Evolutionary conservation across 2,329 filamentous ascomycete genomes (phyloP).

Genomic region (Colletotrichum sublineola): DNA sequence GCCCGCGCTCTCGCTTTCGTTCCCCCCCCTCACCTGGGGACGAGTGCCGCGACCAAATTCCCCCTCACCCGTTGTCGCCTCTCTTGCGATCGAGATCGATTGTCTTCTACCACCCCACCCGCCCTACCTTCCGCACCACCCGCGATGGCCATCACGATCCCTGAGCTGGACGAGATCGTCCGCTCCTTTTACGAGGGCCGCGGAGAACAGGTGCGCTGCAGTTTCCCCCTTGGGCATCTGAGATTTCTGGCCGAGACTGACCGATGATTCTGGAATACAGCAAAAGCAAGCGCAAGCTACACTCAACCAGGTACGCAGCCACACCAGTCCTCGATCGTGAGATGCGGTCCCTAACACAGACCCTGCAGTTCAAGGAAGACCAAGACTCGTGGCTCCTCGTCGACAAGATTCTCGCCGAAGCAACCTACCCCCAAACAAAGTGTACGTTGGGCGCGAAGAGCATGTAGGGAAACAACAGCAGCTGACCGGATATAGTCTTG

Average conservation of each 20-base stretch:
- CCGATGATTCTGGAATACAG: slow-evolving; percentile 64
- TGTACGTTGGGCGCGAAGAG: slow-evolving; percentile 69
- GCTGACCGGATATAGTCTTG: slow-evolving; percentile 71
- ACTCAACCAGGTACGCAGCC: slow-evolving; percentile 83
- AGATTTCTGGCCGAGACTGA: slow-evolving; percentile 51
- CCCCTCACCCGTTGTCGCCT: slow-evolving; percentile 36
- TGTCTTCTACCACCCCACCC: slow-evolving; percentile 48
- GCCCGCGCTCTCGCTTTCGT: slow-evolving; percentile 44
- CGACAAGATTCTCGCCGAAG: slow-evolving; percentile 94
- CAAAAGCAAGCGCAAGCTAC: slow-evolving; percentile 96
- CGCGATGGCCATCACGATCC: slow-evolving; percentile 80
- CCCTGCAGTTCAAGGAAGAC: slow-evolving; percentile 92
- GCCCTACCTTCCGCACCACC: slow-evolving; percentile 50
- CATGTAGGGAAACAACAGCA: background rate
- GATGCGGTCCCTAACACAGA: slow-evolving; percentile 46
- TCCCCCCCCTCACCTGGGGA: slow-evolving; percentile 42
- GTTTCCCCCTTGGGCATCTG: slow-evolving; percentile 26
- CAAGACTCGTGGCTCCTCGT: slow-evolving; percentile 98
- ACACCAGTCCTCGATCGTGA: slow-evolving; percentile 40
- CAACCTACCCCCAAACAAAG: slow-evolving; percentile 95
- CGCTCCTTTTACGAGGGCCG: slow-evolving; percentile 97
- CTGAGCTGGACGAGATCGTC: slow-evolving; percentile 96
- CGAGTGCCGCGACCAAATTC: slow-evolving; percentile 35
- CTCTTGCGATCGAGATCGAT: slow-evolving; percentile 43
- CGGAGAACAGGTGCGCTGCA: slow-evolving; percentile 82